Base-by-base conservation (phyloP, 306 rosid species). In the Cucurbita pepo region DNA sequence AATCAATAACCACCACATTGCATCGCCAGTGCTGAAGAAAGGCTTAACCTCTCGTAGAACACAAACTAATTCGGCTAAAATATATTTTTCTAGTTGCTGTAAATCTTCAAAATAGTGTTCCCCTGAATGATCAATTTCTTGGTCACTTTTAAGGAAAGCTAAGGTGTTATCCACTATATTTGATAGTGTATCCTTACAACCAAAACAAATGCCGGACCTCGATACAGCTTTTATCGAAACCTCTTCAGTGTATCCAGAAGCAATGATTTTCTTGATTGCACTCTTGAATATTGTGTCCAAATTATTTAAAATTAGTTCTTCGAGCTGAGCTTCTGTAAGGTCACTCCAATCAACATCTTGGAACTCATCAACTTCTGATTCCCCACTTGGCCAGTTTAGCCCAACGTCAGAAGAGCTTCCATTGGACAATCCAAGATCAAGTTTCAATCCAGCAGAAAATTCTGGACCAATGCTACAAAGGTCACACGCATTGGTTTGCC, bases 1-100 rank as follows among this genome's bases (percentile, higher is more conserved):
- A 8, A 90, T 82, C 73, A 94, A 81, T 82, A 94, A 81, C 79
- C 88, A 85, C 98, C 98, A 89, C 98, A 94, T 83, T 77, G 98
- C 97, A 85, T 94, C 98, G 22, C 97, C 97, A 19, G 81, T 75
- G 85, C 95, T 94, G 79, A 86, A 94, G 79, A 83, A 85, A 81
- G 98, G 97, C 75, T 89, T 85, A 52, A 90, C 87, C 88, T 86
- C 97, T 60, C 84, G 89, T 77, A 94, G 95, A 83, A 87, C 95
- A 65, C 98, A 94, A 58, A 90, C 91, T 75, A 90, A 81, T 79
- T 94, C 98, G 3, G 89, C 96, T 88, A 94, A 76, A 75, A 89
- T 82, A 73, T 86, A 94, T 88, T 82, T 88, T 80, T 91, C 89
- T 64, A 94, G 92, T 88, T 94, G 92, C 81, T 73, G 83, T 67